Evolutionary conservation across 2,329 filamentous ascomycete genomes (phyloP), one percentile per base, ranked within the genome.

Genomic region (Botrytis porri): DNA sequence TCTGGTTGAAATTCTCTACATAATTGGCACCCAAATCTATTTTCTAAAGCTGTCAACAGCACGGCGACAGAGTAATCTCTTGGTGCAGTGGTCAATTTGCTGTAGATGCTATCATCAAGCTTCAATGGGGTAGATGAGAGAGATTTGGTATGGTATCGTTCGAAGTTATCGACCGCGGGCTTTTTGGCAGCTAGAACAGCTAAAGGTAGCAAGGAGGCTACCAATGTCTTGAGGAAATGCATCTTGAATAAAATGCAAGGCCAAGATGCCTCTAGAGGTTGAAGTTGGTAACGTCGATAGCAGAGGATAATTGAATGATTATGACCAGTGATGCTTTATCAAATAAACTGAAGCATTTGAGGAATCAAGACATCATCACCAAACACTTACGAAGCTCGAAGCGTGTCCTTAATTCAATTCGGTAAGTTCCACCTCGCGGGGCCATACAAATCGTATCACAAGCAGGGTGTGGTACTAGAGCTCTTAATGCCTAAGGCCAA

Each of bases 1-100:
- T 99, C 96, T 1, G 95, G 92, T 82, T 97, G 93, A 82, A 99
- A 97, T 70, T 97, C 93, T 70, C 90, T 88, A 83, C 96, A 99
- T 66, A 98, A 86, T 77, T 90, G 86, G 82, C 96, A 99, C 74
- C 92, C 93, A 81, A 93, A 98, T 73, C 93, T 89, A 45, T 90
- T 80, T 77, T 97, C 95, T 79, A 95, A 84, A 54, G 96, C 96
- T 1, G 96, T 99, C 76, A 99, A 85, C 22, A 99, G 88, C 4
- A 99, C 88, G 3, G 90, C 91, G 41, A 92, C 88, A 57, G 90
- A 90, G 82, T 98, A 97, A 83, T 99, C 93, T 77, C 96, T 90
- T 20, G 95, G 94, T 1, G 88, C 84, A 25, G 88, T 84, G 4
- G 93, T 97, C 77, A 98, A 84, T 77, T 92, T 88, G 77, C 88